Evolutionary conservation across 148 eudicot genomes (phyloP).

Genomic region (Arctostaphylos glauca): DNA sequence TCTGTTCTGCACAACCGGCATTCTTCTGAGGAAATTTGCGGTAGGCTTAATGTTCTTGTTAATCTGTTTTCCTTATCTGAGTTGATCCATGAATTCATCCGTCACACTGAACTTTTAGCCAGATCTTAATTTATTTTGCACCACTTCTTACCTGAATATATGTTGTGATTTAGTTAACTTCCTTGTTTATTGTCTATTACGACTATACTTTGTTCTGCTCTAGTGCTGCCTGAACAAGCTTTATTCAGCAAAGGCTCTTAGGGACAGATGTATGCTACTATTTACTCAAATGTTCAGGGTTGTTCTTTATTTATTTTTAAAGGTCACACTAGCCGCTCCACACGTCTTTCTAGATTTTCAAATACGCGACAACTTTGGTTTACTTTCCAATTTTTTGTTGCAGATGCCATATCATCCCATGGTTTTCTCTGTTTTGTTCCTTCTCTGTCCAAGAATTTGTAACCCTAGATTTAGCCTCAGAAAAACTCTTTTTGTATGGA

Average conservation of each 20-base stretch:
- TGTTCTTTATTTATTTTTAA: background rate
- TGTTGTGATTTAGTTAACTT: background rate
- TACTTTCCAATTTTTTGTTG: background rate
- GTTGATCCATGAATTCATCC: background rate
- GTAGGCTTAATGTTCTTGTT: slow-evolving; percentile 39
- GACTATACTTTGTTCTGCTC: background rate
- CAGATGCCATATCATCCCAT: background rate
- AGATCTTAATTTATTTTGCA: background rate
- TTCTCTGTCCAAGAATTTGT: background rate
- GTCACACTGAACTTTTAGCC: background rate
- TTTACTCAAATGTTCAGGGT: background rate
- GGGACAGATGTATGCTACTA: background rate
- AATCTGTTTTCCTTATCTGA: background rate
- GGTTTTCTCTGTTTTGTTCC: background rate
- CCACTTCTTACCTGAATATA: background rate
- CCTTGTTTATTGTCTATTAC: background rate
- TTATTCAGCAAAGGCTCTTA: too few species aligned
- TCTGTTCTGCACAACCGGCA: slow-evolving; percentile 96
- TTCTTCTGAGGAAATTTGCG: slow-evolving; percentile 83
- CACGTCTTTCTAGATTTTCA: background rate
- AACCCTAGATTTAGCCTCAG: background rate
- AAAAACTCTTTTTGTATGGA: background rate
- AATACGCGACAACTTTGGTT: background rate
- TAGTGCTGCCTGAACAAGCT: background rate
- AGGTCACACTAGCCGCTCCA: background rate